These are phyloP conservation scores for Wickerhamomyces canadensis DNA, from an alignment of 805 yeast species.

Conservation along the genomic window DNA sequence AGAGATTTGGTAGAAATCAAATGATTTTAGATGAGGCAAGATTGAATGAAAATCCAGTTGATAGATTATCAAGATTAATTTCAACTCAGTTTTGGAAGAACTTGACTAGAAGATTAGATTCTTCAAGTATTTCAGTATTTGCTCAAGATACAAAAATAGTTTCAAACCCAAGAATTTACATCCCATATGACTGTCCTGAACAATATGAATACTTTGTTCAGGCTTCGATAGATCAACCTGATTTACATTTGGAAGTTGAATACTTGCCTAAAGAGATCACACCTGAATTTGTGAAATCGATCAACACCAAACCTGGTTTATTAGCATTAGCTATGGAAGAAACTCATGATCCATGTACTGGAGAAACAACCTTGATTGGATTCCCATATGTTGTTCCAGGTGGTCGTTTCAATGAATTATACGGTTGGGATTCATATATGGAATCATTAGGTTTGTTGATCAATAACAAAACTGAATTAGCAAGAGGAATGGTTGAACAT, in stretches of 20 bases:
- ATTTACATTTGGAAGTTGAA: conserved; percentile 61
- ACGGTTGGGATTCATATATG: conserved; percentile 98
- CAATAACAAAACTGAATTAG: conserved; percentile 60
- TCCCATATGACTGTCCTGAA: conserved; percentile 64
- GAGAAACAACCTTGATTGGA: conserved; percentile 49
- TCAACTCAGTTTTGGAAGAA: conserved; percentile 74
- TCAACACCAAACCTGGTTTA: conserved; percentile 80
- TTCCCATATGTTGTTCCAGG: conserved; percentile 95
- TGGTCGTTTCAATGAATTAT: conserved; percentile 91
- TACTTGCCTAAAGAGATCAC: conserved; percentile 71
- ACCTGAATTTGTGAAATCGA: conserved; percentile 68
- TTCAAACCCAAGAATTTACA: conserved; percentile 68
- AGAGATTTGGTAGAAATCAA: conserved; percentile 69
- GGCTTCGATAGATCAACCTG: conserved; percentile 50
- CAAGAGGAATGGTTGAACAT: conserved; percentile 87
- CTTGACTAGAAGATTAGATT: conserved; percentile 67
- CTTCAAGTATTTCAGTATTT: conserved; percentile 56
- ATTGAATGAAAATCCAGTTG: conserved; percentile 83
- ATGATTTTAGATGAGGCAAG: conserved; percentile 79
- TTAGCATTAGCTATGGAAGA: conserved; percentile 71
- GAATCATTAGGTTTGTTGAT: conserved; percentile 76
- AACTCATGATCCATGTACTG: conserved; percentile 42
- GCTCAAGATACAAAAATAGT: conserved; percentile 75
- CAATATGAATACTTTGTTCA: conserved; percentile 64
- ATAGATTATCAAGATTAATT: conserved; percentile 67